Base-by-base conservation (phyloP, 768 basidiomycete genomes). In the Auricularia sp. region DNA sequence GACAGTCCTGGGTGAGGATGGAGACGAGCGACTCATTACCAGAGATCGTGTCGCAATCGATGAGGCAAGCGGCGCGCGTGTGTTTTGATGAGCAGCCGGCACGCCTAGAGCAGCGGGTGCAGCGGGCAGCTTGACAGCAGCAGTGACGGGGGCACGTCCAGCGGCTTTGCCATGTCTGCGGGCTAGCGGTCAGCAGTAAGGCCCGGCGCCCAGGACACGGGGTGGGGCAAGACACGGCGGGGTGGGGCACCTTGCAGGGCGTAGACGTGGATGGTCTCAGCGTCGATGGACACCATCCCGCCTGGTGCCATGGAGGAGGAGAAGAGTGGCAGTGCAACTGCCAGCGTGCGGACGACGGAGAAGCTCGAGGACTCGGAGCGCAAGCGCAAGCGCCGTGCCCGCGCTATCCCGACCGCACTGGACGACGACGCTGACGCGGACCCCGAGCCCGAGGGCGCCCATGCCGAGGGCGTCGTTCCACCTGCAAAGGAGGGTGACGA, bases 1-100 rank as follows among this genome's bases (percentile, higher is more conserved):
- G 88, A 42, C 97, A 85, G 71, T 99, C 98, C 74, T 98, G 97
- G 0, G 97, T 99, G 64, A 99, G 79, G 3, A 98, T 94, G 29
- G 91, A 93, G 29, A 98, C 87, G 70, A 99, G 92, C 53, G 98
- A 87, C 76, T 98, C 94, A 62, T 96, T 93, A 7, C 91, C 91
- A 3, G 96, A 98, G 73, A 93, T 91, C 1, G 90, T 83, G 72
- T 98, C 97, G 66, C 85, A 81, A 71, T 98, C 97, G 53, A 99
- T 90, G 7, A 99, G 82, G 97, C 14, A 98, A 79, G 35, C 97
- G 87, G 51, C 96, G 87, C 1, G 97, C 96, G 71, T 98, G 97
- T 0, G 96, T 98, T 70, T 93, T 87, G 60, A 98, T 95, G 68
- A 99, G 84, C 6, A 89, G 82, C 71, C 86, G 87, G 65, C 93